These are phyloP conservation scores for Geranium rotundifolium DNA, from an alignment of 345 rosid species.

Conservation along the genomic window DNA sequence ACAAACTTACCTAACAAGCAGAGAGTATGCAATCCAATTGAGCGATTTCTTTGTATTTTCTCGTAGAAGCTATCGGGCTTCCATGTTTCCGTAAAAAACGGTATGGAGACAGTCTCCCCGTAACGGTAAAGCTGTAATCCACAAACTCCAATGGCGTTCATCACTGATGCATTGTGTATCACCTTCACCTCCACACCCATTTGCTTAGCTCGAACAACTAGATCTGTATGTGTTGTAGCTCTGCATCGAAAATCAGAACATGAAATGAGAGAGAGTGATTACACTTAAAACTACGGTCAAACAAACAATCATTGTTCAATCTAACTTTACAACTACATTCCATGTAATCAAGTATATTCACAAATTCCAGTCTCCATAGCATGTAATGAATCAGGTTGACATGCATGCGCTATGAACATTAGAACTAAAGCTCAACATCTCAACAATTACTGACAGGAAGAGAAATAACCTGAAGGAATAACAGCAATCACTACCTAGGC, in stretches of 20 bases:
- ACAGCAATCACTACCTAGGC: too few species aligned
- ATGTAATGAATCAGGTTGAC: not conserved
- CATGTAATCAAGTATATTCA: not conserved
- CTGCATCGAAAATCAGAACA: conserved; percentile 25
- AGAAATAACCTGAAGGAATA: too few species aligned
- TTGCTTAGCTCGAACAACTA: conserved; percentile 82
- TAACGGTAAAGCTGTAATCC: conserved; percentile 87
- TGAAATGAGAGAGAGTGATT: not conserved
- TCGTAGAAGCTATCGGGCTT: conserved; percentile 90
- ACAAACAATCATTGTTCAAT: not conserved
- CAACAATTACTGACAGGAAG: not conserved
- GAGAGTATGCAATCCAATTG: conserved; percentile 77
- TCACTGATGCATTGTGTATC: conserved; percentile 82
- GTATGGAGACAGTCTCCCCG: conserved; percentile 85
- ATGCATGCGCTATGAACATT: not conserved
- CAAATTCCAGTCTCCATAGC: not conserved
- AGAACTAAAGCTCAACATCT: not conserved
- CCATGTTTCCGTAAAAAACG: conserved; percentile 83
- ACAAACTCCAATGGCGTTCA: conserved; percentile 88
- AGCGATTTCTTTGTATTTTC: conserved; percentile 51
- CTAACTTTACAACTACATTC: not conserved
- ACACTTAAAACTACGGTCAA: not conserved
- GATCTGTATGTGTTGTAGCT: conserved; percentile 89
- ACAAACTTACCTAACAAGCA: conserved; percentile 57
- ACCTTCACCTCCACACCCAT: conserved; percentile 62